Evolutionary conservation across 345 rosid species (phyloP), one percentile per base, ranked within the genome.

Genomic region (Populus alba): DNA sequence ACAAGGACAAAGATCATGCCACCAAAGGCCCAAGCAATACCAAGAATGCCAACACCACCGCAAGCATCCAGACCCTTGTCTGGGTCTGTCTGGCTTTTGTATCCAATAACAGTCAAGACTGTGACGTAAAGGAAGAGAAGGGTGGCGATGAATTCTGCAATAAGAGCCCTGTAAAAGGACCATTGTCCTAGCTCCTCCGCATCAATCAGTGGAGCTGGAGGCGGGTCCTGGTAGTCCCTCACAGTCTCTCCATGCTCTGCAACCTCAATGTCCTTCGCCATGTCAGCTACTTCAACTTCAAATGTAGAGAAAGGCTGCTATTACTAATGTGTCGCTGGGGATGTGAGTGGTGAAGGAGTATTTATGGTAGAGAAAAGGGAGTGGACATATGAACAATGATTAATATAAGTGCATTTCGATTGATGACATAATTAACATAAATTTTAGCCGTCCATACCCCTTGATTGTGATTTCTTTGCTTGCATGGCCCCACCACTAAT

Each of bases 1-100:
- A 94, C 97, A 59, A 94, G 98, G 68, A 94, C 84, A 68, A 94
- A 94, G 79, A 94, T 94, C 97, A 94, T 94, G 88, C 98, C 98
- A 74, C 98, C 98, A 2, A 94, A 92, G 70, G 98, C 95, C 98
- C 97, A 92, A 45, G 98, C 97, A 39, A 94, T 94, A 29, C 98
- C 98, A 17, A 94, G 92, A 73, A 90, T 83, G 8, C 98, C 98
- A 4, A 94, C 98, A 8, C 98, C 95, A 1, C 92, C 90, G 35
- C 98, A 94, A 0, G 78, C 84, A 6, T 77, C 88, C 22, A 72
- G 49, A n/a, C 61, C 63, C 83, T 70, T 25, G 39, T 27, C 8
- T 0, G 77, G 27, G 35, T 85, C 92, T 29, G 84, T 84, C 81
- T 91, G 95, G 78, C 84, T 86, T 41, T 81, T 90, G 89, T 94